Evolutionary conservation across 2,329 filamentous ascomycete species (phyloP).

Genomic region (Stagonosporopsis tanaceti): DNA sequence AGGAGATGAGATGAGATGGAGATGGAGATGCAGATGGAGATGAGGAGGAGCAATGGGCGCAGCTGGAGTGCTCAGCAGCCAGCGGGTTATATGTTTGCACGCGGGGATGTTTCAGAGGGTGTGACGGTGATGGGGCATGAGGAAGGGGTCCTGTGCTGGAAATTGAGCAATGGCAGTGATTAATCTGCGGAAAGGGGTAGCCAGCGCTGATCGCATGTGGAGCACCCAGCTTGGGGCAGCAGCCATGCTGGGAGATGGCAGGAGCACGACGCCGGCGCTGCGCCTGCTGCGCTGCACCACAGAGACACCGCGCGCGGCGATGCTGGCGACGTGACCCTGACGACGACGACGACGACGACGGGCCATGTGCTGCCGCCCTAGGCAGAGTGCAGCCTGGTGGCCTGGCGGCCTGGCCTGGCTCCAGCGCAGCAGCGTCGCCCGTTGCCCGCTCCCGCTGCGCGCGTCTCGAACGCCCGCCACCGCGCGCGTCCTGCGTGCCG

Average conservation of each 20-base stretch:
- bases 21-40: background rate
- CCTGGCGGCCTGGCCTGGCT: too few relatives aligned
- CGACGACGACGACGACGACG: too few relatives aligned
- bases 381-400: background rate
- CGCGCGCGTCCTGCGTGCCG: slow-evolving; percentile 10
- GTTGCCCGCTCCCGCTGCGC: background rate
- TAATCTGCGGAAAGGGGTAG: slow-evolving; percentile 21
- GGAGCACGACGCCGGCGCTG: background rate
- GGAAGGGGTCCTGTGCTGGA: slow-evolving; percentile 31
- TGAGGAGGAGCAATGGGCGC: slow-evolving; percentile 3
- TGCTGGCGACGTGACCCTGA: background rate
- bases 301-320: background rate
- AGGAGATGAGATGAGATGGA: too few relatives aligned
- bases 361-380: background rate
- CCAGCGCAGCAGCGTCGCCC: background rate
- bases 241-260: slow-evolving; percentile 1
- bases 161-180: slow-evolving; percentile 10
- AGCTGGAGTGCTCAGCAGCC: slow-evolving; percentile 15
- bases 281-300: background rate
- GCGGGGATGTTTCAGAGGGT: slow-evolving; percentile 39
- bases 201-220: slow-evolving; percentile 15
- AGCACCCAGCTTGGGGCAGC: slow-evolving; percentile 10
- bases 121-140: slow-evolving; percentile 36
- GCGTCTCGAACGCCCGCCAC: slow-evolving; percentile 2
- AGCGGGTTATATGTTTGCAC: slow-evolving; percentile 26